Base-by-base conservation (phyloP, 306 rosid genomes). In the Casuarina cunninghamiana region DNA sequence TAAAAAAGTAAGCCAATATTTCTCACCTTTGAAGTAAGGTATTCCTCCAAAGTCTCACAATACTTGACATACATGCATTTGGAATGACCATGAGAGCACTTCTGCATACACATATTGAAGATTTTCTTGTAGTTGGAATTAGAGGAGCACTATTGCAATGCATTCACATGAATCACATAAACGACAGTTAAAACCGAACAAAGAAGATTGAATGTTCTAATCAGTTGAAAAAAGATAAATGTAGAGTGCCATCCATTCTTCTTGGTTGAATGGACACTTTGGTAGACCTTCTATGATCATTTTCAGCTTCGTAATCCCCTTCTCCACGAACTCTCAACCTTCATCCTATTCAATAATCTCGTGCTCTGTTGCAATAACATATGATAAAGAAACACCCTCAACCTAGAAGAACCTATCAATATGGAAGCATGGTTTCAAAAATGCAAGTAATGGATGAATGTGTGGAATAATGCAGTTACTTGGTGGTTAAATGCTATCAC, bases 21-120 rank as follows among this genome's bases (percentile, higher is more conserved):
- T 44, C 81, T 41, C 76, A 85, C 89, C 2, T 78, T 74, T 38
- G 60, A 32, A 13, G n/a, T 54, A 21, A 88, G 80, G 60, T 88
- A 88, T 2, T 83, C 86, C 51, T 76, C 79, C 45, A 88, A 76
- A 17, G 74, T 68, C 41, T 74, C 86, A 26, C 11, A 57, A 61
- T 84, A 90, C 71, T 77, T 86, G 69, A 84, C 88, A 79, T 90
- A 88, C 12, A 90, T 89, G 50, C 81, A 83, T 73, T 84, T 87
- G 12, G 91, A 86, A 42, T 54, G 84, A 46, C 81, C 91, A 58
- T 49, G 3, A 0, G 89, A 89, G 5, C 89, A 77, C 82, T 84
- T 87, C 44, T 90, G 91, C 2, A 85, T 84, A 45, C 91, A 82
- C 91, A 90, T 88, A 62, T 88, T 79, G 63, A 86, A 90, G 61